Evolutionary conservation across 768 basidiomycete genomes (phyloP).

Genomic region (Pulveroboletus sp.): DNA sequence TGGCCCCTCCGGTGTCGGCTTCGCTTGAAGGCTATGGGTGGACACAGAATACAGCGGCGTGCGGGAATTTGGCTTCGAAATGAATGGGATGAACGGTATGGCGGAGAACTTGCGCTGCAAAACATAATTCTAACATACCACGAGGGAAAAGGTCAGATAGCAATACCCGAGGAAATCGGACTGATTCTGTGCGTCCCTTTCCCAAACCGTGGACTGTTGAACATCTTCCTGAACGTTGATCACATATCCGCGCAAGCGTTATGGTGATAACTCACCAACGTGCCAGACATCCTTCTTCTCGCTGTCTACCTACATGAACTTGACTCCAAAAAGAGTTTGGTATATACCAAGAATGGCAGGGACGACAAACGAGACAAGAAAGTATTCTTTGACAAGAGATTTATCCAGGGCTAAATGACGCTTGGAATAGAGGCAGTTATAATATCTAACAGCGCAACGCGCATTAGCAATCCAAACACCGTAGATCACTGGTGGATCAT

Average conservation of each 20-base stretch:
- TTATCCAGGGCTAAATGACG: constrained; percentile 68
- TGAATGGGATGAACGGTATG: too few relatives aligned
- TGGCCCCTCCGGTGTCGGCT: constrained; percentile 74
- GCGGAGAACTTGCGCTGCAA: too few relatives aligned
- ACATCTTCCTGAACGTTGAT: constrained; percentile 49
- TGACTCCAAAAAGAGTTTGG: constrained; percentile 74
- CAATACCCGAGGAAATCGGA: constrained; percentile 79
- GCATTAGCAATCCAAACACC: not conserved
- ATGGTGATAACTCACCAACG: constrained; percentile 44
- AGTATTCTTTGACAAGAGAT: constrained; percentile 80
- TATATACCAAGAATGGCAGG: constrained; percentile 81
- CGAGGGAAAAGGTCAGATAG: constrained; percentile 88
- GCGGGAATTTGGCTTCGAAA: constrained; percentile 72
- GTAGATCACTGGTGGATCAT: constrained; percentile 19
- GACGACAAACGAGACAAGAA: constrained; percentile 81
- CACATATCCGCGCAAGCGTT: not conserved
- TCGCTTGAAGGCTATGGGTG: too few relatives aligned
- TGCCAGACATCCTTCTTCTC: constrained; percentile 73
- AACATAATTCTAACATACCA: constrained; percentile 34
- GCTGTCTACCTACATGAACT: constrained; percentile 53
- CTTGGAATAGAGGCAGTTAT: constrained; percentile 49
- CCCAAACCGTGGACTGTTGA: constrained; percentile 83
- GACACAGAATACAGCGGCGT: constrained; percentile 83
- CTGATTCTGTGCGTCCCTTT: constrained; percentile 65
- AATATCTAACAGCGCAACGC: constrained; percentile 21